These are phyloP conservation scores for Moelleriella libera DNA, from an alignment of 2,329 filamentous ascomycete genomes.

Conservation along the genomic window DNA sequence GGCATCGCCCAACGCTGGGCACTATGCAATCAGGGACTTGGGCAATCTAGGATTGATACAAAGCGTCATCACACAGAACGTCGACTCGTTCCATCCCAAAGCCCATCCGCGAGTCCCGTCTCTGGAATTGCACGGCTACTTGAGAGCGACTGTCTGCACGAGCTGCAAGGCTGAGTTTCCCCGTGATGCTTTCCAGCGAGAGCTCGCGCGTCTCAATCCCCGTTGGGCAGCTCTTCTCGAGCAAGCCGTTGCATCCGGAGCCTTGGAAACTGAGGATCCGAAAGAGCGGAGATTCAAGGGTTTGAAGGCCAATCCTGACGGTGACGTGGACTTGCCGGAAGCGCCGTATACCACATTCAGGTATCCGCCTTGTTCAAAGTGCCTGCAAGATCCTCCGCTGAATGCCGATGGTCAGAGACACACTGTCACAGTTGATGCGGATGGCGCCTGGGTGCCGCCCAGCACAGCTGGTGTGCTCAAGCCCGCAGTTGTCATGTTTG, in stretches of 20 bases:
- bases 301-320: conserved; percentile 80
- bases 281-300: conserved; percentile 52
- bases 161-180: conserved; percentile 61
- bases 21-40: conserved; percentile 63
- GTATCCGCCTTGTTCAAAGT: conserved; percentile 79
- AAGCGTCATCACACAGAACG: conserved; percentile 84
- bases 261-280: conserved; percentile 64
- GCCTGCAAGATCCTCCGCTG: conserved; percentile 48
- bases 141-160: conserved; percentile 68
- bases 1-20: conserved; percentile 66
- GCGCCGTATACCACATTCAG: conserved; percentile 82
- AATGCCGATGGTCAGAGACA: conserved; percentile 38
- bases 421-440: conserved; percentile 55
- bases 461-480: conserved; percentile 73
- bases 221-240: conserved; percentile 67
- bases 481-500: conserved; percentile 92
- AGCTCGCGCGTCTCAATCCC: conserved; percentile 69
- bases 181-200: conserved; percentile 60
- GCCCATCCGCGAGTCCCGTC: conserved; percentile 65
- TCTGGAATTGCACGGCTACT: conserved; percentile 81
- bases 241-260: conserved; percentile 58
- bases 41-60: conserved; percentile 58
- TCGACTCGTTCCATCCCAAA: conserved; percentile 78
- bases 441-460: conserved; percentile 61
- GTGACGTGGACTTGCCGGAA: conserved; percentile 79